Percentiles rank a stretch among this genome's conserved stretches.
These are phyloP conservation scores for Fusarium foetens DNA, from an alignment of 2,329 filamentous ascomycete species.

Conservation along the genomic window DNA sequence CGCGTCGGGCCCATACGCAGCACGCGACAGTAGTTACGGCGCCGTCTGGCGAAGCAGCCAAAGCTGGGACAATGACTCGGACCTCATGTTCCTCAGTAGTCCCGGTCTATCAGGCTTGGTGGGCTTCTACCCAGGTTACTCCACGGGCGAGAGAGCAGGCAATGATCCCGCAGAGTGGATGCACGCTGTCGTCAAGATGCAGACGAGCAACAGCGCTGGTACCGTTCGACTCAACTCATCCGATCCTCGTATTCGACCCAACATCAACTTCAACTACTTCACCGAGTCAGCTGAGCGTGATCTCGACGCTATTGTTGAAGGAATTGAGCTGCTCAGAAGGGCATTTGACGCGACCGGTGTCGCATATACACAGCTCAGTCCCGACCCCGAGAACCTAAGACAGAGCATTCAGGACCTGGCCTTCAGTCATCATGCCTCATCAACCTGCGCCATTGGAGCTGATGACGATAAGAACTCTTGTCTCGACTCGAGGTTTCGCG, in stretches of 20 bases:
- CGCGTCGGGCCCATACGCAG: background rate
- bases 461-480: background rate
- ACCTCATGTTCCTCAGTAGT: conserved; percentile 1
- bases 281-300: background rate
- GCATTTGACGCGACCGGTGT: conserved; percentile 7
- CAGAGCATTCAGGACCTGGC: background rate
- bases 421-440: background rate
- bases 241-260: background rate
- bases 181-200: conserved; percentile 10
- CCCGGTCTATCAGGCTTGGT: background rate
- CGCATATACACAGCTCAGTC: background rate
- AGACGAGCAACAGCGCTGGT: conserved; percentile 3
- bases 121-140: conserved; percentile 6
- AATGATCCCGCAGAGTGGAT: background rate
- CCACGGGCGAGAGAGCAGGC: background rate
- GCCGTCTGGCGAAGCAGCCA: background rate
- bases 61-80: background rate
- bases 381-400: background rate
- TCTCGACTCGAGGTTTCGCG: background rate
- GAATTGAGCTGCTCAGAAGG: background rate
- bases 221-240: conserved; percentile 2
- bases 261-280: conserved; percentile 12
- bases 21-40: background rate
- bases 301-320: background rate
- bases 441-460: background rate